Evolutionary conservation across 352 stramenopile genomes (phyloP).

Genomic region (Phytopythium aichiense): DNA sequence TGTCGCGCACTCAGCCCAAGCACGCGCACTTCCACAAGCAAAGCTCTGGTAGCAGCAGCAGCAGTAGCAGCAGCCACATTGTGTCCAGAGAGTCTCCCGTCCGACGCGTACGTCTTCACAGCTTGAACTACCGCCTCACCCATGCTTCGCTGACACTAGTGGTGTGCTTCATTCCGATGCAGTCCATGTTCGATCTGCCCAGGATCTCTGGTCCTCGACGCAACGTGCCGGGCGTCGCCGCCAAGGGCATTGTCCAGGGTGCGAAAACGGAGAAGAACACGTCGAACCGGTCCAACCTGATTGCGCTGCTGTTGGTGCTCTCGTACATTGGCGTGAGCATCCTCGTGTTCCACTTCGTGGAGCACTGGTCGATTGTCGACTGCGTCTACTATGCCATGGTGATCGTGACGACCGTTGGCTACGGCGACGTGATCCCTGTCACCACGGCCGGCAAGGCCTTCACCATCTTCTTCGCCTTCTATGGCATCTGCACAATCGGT

Average conservation of each 20-base stretch:
- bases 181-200: conserved; percentile 32
- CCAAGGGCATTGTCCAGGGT: conserved; percentile 26
- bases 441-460: conserved; percentile 65
- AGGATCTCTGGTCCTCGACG: conserved; percentile 12
- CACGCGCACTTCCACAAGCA: conserved; percentile 5
- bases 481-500: conserved; percentile 66
- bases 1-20: not conserved
- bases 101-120: not conserved
- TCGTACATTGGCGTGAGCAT: conserved; percentile 56
- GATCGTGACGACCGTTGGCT: conserved; percentile 91
- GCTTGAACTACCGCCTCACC: no score
- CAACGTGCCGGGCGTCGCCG: conserved; percentile 16
- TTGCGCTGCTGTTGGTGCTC: conserved; percentile 44
- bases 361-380: conserved; percentile 67
- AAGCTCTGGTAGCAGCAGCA: conserved; percentile 4
- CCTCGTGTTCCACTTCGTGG: conserved; percentile 52
- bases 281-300: conserved; percentile 23
- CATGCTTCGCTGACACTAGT: not conserved
- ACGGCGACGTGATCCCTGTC: conserved; percentile 71
- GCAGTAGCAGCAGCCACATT: conserved; percentile 3
- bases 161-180: not conserved
- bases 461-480: conserved; percentile 85
- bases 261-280: conserved; percentile 11
- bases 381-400: conserved; percentile 91
- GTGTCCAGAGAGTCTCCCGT: not conserved